phyloP scores from a whole-genome alignment of 2,329 filamentous ascomycete species.

The Cladobotryum protrusum region DNA sequence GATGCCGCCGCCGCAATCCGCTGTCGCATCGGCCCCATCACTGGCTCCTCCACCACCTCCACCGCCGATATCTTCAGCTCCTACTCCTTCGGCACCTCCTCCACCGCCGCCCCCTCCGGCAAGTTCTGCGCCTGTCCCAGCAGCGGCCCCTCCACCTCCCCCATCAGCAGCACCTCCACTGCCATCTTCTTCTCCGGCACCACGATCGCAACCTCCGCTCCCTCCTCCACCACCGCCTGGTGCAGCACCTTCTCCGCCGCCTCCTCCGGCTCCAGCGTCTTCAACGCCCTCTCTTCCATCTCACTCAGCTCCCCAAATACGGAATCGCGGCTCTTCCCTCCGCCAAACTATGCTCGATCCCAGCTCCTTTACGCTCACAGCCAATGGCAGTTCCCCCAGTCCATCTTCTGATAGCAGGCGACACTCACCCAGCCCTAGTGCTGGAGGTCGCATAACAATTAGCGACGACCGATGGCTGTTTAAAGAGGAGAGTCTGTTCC shows the following conservation, averaged over 20 bases:
- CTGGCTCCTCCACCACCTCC: conserved; percentile 31
- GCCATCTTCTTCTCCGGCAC: conserved; percentile 22
- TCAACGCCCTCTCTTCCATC: conserved; percentile 30
- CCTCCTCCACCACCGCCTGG: conserved; percentile 25
- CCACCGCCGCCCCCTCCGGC: conserved; percentile 37
- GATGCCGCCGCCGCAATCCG: conserved; percentile 19
- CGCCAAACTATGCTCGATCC: conserved; percentile 64
- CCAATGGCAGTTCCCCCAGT: conserved; percentile 53
- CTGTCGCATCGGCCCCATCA: conserved; percentile 25
- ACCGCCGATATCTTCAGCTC: conserved; percentile 32
- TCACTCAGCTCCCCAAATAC: conserved; percentile 19
- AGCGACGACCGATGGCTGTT: conserved; percentile 83
- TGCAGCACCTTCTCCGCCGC: conserved; percentile 30
- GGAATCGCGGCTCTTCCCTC: conserved; percentile 42
- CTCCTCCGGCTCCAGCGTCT: conserved; percentile 15
- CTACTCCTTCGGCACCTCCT: conserved; percentile 36
- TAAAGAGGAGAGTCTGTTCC: conserved; percentile 72
- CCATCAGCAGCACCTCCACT: conserved; percentile 30
- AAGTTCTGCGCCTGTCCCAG: conserved; percentile 39
- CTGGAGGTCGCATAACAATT: conserved; percentile 47
- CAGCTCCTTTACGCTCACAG: conserved; percentile 65
- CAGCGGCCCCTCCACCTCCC: conserved; percentile 34
- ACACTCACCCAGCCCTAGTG: conserved; percentile 24
- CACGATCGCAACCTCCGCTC: conserved; percentile 15
- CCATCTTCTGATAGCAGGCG: conserved; percentile 33